A percentile compares a stretch with the other conserved stretches of the same genome.
phyloP scores from a whole-genome alignment of 129 eudicot genomes.

The Helianthus annuus region DNA sequence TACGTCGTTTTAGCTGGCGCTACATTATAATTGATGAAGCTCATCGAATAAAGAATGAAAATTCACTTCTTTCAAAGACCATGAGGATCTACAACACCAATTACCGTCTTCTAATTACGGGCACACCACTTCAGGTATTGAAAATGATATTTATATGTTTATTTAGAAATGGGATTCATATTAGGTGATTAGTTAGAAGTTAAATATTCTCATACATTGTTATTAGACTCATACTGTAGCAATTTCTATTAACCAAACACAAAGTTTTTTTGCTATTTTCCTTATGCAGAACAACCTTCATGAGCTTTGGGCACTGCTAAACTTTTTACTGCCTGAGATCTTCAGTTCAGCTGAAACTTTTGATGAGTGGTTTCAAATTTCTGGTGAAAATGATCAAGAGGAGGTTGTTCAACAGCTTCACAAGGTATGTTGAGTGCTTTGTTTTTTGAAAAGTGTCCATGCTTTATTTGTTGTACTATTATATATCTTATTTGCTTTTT shows the following conservation, averaged over 20 bases:
- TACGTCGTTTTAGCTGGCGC: constrained; percentile 99
- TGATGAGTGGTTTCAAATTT: constrained; percentile 98
- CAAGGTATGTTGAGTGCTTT: constrained; percentile 56
- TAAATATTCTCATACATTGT: neutral
- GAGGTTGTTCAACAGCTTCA: constrained; percentile 99
- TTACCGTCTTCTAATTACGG: constrained; percentile 91
- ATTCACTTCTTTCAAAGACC: constrained; percentile 93
- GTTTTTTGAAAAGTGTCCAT: neutral
- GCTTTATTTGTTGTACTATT: neutral
- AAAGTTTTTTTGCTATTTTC: neutral
- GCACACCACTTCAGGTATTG: constrained; percentile 95
- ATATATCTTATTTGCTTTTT: neutral
- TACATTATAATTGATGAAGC: constrained; percentile 98
- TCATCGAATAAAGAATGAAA: constrained; percentile 94
- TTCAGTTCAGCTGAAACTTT: constrained; percentile 98
- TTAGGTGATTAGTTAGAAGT: neutral
- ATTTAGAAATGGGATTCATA: neutral
- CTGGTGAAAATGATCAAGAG: constrained; percentile 97
- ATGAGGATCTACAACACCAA: constrained; percentile 95
- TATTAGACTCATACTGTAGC: neutral
- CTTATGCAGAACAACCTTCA: constrained; percentile 92
- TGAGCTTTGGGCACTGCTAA: constrained; percentile 96
- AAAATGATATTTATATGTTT: neutral
- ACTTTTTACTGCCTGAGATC: constrained; percentile 96
- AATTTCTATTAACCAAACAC: neutral